A percentile compares a stretch with the other conserved stretches of the same genome.
Conservation (phyloP, 75 land plant species). For the Sequoia sempervirens region DNA sequence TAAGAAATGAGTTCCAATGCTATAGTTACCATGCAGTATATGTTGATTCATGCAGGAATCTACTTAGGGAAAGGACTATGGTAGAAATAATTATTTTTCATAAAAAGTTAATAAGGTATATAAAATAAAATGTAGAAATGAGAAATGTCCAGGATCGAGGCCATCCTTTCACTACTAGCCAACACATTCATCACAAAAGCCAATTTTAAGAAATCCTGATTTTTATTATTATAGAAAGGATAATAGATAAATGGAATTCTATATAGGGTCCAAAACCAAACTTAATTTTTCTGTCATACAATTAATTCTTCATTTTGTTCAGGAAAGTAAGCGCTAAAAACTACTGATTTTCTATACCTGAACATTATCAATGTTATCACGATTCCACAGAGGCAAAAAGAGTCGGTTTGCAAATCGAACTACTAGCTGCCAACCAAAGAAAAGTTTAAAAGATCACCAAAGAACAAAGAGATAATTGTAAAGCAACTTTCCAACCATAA, state of each 20-base stretch:
- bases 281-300: neutral
- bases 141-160: neutral
- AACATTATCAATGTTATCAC: slow-evolving; percentile 88
- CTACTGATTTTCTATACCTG: slow-evolving; percentile 47
- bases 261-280: neutral
- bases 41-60: neutral
- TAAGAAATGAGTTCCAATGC: neutral
- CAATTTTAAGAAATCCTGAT: neutral
- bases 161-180: neutral
- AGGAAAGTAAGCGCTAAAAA: neutral
- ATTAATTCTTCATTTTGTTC: neutral
- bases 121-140: neutral
- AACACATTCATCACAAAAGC: neutral
- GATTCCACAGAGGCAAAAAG: slow-evolving; percentile 96
- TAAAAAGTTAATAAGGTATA: too few relatives aligned
- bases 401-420: slow-evolving; percentile 95
- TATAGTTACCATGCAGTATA: neutral
- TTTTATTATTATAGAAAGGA: neutral
- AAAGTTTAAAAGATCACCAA: neutral
- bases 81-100: neutral
- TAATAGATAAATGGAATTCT: neutral
- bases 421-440: slow-evolving; percentile 59
- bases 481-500: neutral
- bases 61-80: neutral
- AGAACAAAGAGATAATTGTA: neutral